These are phyloP conservation scores for Neonectria ditissima DNA, from an alignment of 2,329 filamentous ascomycete genomes.

Conservation along the genomic window DNA sequence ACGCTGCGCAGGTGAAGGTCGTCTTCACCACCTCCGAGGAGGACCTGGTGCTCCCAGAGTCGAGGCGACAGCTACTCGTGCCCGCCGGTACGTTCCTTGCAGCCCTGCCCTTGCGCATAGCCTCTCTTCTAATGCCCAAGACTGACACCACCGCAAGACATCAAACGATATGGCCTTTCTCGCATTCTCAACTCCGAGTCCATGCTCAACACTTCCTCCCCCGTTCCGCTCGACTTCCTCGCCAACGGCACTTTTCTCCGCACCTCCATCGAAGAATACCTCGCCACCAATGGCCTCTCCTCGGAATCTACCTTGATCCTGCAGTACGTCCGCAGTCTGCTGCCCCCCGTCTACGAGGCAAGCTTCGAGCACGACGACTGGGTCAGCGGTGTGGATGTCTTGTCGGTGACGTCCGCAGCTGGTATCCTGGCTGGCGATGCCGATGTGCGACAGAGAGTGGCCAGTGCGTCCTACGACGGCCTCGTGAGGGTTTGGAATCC, in stretches of 20 bases:
- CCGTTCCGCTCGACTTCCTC: slow-evolving; percentile 92
- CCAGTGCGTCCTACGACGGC: slow-evolving; percentile 96
- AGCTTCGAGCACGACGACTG: slow-evolving; percentile 98
- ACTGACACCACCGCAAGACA: slow-evolving; percentile 57
- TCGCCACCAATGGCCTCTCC: slow-evolving; percentile 86
- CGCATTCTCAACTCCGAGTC: slow-evolving; percentile 78
- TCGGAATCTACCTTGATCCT: slow-evolving; percentile 88
- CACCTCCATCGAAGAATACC: slow-evolving; percentile 90
- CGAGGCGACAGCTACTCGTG: slow-evolving; percentile 71
- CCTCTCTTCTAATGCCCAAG: not conserved
- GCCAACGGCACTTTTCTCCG: slow-evolving; percentile 93
- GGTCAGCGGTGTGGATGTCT: slow-evolving; percentile 88
- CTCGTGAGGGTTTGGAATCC: slow-evolving; percentile 89
- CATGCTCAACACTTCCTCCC: slow-evolving; percentile 73
- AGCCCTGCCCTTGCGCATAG: not conserved
- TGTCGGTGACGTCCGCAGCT: slow-evolving; percentile 74
- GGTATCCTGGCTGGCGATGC: slow-evolving; percentile 58
- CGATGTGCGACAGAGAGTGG: slow-evolving; percentile 65
- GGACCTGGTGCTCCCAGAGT: slow-evolving; percentile 72
- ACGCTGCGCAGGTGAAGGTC: slow-evolving; percentile 71
- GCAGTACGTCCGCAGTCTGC: slow-evolving; percentile 92
- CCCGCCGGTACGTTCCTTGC: slow-evolving; percentile 61
- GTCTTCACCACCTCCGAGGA: slow-evolving; percentile 74
- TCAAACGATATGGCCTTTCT: slow-evolving; percentile 77
- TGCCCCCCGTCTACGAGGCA: slow-evolving; percentile 89